Evolutionary conservation across 768 basidiomycete genomes (phyloP), one percentile per base, ranked within the genome.

Genomic region (Russula sp.): DNA sequence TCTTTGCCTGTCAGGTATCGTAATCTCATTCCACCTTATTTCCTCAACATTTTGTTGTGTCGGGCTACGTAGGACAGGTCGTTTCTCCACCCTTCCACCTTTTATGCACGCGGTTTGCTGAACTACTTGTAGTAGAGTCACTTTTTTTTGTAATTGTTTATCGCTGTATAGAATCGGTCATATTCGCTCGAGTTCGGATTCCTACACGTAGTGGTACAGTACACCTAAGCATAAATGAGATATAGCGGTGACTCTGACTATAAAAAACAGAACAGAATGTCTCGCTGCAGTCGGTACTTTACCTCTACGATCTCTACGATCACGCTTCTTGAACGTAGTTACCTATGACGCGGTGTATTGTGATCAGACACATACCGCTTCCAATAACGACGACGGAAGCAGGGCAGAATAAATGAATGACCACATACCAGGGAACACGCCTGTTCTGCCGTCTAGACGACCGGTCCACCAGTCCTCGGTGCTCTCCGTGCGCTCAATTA

Each of bases 401-500:
- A 16, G 25, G 11, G 18, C 46, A 35, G 16, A 39, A 45, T n/a
- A 47, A 25, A n/a, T 3, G 1, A 2, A 16, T 0, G 32, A 20
- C 10, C 39, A 75, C 74, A 71, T 75, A 82, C 90, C 91, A 58
- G 95, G 96, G 75, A 98, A 98, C 16, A 94, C 88, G 8, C 95
- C 95, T 71, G 91, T 83, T 64, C 73, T 71, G 7, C 93, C 93
- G 66, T 91, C 85, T 67, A 96, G 56, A 69, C 83, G 81, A 7
- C 96, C 95, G 32, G 94, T 97, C 96, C 96, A 98, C 95, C 95
- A 98, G 70, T 98, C 95, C 71, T 98, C 92, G 32, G 86, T 71
- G 69, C 85, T 94, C 7, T 81, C 82, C 18, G 87, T 86, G 73
- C 83, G 83, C 73, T 94, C 87, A 39, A 97, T 80, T 57, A 98